phyloP scores from a whole-genome alignment of 1,139 yeast species.

The Casaregolazyma lundiana region DNA sequence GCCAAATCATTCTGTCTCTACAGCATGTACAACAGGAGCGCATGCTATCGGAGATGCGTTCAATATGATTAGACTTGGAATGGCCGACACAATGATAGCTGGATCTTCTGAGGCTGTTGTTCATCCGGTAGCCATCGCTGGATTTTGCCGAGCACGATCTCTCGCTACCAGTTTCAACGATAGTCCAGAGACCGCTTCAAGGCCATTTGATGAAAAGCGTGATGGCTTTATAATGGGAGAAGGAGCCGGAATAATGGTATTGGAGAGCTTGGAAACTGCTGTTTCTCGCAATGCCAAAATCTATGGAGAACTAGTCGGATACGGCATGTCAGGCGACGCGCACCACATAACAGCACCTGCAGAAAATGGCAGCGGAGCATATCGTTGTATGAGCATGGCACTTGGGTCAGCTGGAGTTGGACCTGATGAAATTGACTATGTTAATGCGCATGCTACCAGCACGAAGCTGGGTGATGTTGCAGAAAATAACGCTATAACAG shows the following conservation, averaged over 20 bases:
- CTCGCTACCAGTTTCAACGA: constrained; percentile 63
- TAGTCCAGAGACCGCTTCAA: constrained; percentile 59
- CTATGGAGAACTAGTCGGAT: constrained; percentile 79
- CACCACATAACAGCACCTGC: constrained; percentile 90
- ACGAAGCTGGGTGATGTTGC: constrained; percentile 86
- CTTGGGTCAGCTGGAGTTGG: constrained; percentile 44
- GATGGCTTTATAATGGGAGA: constrained; percentile 92
- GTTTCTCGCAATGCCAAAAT: constrained; percentile 53
- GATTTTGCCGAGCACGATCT: constrained; percentile 87
- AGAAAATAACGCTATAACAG: constrained; percentile 69
- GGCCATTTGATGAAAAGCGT: constrained; percentile 81
- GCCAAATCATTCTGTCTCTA: constrained; percentile 81
- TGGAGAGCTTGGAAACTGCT: constrained; percentile 81
- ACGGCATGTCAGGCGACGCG: constrained; percentile 90
- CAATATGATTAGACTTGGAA: constrained; percentile 71
- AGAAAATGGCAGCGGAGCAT: constrained; percentile 80
- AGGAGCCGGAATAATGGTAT: constrained; percentile 77
- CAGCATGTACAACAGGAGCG: constrained; percentile 97
- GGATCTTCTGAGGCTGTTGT: constrained; percentile 90
- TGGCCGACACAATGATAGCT: constrained; percentile 82
- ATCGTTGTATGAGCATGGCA: constrained; percentile 76
- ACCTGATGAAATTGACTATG: constrained; percentile 56
- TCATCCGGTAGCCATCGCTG: constrained; percentile 84
- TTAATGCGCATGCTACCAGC: constrained; percentile 97
- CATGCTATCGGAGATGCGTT: constrained; percentile 93